Base-by-base conservation (phyloP, 2,329 filamentous ascomycete genomes). In the Curvularia hawaiiensis region DNA sequence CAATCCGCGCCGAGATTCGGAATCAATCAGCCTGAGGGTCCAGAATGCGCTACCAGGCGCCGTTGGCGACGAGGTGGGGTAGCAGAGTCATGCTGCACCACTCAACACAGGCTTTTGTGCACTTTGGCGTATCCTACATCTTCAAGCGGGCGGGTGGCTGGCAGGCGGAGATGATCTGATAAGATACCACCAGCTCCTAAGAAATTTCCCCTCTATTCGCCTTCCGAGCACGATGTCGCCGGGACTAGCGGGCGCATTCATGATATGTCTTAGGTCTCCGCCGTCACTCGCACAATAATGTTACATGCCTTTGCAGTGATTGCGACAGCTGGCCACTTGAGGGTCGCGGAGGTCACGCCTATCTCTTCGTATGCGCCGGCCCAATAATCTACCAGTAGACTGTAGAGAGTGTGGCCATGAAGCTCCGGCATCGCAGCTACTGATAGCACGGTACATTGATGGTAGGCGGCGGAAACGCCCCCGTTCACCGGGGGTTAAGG, bases 91-190 rank as follows among this genome's bases (percentile, higher is more conserved):
- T 50, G 47, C 35, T 40, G 35, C 47, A 50, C 47, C 22, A 50
- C 30, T 39, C 50, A 52, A 30, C 22, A 28, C 33, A 50, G 22
- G 30, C 40, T 58, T 58, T 39, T 30, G 47, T 40, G 30, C 16
- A 31, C 20, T 30, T 48, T 28, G 31, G 31, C 41, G 40, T 51
- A 16, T 28, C 12, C 28, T 35, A 35, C 38, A 3, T 24, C 41
- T 18, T 18, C 31, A 28, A 50, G 35, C 18, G 18, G 35, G 35
- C 30, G 38, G 50, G 40, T 54, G 40, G 46, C 46, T 35, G 51
- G 33, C 54, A 49, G 59, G 26, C 59, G 65, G 64, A 69, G 65
- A 64, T 68, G 64, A 68, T 69, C 64, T 63, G 64, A 72, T 72
- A 63, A 69, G 66, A 72, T 72, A 60, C 48, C 39, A 16, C 48